Evolutionary conservation across 129 eudicot genomes (phyloP).

Genomic region (Escallonia rubra): DNA sequence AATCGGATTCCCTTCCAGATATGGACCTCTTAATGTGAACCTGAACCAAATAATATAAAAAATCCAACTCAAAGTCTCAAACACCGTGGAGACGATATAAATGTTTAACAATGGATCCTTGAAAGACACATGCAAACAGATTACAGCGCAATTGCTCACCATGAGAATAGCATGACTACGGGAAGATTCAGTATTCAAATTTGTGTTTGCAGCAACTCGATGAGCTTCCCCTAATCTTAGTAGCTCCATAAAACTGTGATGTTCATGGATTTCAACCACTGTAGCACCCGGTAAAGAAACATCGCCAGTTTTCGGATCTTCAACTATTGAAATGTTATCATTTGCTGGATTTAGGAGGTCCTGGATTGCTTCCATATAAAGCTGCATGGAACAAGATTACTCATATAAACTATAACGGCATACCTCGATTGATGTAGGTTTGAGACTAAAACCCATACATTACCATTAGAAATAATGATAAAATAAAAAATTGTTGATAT

Average conservation of each 20-base stretch:
- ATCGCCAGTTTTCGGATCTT: conserved; percentile 96
- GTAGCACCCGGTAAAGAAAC: conserved; percentile 96
- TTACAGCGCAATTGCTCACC: conserved; percentile 40
- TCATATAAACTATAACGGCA: background rate
- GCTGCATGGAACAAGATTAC: conserved; percentile 41
- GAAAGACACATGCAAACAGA: background rate
- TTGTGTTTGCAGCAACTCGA: conserved; percentile 97
- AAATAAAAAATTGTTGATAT: background rate
- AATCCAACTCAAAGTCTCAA: conserved; percentile 7
- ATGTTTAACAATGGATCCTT: background rate
- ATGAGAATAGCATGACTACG: conserved; percentile 98
- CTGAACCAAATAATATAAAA: conserved; percentile 29
- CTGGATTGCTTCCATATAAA: conserved; percentile 95
- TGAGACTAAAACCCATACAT: background rate
- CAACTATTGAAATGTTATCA: conserved; percentile 92
- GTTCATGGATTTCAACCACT: conserved; percentile 70
- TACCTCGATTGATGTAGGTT: background rate
- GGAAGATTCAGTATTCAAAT: conserved; percentile 97
- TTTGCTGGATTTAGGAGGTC: conserved; percentile 91
- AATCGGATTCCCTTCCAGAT: conserved; percentile 52
- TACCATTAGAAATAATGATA: background rate
- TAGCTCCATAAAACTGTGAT: conserved; percentile 81
- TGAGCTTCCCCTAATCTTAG: conserved; percentile 91
- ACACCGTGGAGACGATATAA: background rate
- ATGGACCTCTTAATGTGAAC: conserved; percentile 91